Evolutionary conservation across 1,139 yeast genomes (phyloP).

Genomic region (Taphrina pruni): DNA sequence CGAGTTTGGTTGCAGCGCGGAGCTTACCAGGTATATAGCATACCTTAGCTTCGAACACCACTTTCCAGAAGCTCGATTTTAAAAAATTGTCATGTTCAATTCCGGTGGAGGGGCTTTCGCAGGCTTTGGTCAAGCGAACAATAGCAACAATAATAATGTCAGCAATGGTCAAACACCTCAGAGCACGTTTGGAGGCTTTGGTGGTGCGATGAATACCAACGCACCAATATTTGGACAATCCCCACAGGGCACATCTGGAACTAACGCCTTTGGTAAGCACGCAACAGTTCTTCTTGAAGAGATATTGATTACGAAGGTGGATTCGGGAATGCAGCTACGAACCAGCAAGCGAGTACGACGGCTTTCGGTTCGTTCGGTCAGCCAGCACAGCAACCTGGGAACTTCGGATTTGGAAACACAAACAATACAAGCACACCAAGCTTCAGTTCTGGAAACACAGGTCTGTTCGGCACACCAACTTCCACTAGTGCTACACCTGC

Average conservation of each 20-base stretch:
- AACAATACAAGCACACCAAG: slow-evolving; percentile 37
- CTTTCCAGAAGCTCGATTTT: no score
- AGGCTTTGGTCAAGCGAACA: slow-evolving; percentile 19
- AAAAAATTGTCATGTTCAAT: background rate
- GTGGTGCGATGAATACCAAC: slow-evolving; percentile 3
- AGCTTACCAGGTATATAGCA: no score
- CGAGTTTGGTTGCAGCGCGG: no score
- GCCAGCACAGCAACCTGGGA: slow-evolving; percentile 50
- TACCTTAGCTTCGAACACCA: no score
- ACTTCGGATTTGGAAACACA: slow-evolving; percentile 46
- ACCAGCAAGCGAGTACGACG: slow-evolving; percentile 42
- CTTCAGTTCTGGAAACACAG: slow-evolving; percentile 44
- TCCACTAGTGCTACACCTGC: slow-evolving; percentile 43
- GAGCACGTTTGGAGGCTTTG: slow-evolving; percentile 19
- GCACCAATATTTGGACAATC: slow-evolving; percentile 19
- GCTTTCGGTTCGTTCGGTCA: slow-evolving; percentile 43
- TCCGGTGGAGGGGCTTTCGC: slow-evolving; percentile 8
- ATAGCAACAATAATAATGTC: slow-evolving; percentile 3
- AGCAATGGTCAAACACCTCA: background rate
- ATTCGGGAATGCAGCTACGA: slow-evolving; percentile 10
- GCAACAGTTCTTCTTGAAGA: background rate
- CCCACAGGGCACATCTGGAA: slow-evolving; percentile 2
- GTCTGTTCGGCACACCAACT: slow-evolving; percentile 52
- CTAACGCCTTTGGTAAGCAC: slow-evolving; percentile 19
- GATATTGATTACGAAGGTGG: slow-evolving; percentile 8